Evolutionary conservation across 257 asterid species (phyloP).

Genomic region (Rauvolfia tetraphylla): DNA sequence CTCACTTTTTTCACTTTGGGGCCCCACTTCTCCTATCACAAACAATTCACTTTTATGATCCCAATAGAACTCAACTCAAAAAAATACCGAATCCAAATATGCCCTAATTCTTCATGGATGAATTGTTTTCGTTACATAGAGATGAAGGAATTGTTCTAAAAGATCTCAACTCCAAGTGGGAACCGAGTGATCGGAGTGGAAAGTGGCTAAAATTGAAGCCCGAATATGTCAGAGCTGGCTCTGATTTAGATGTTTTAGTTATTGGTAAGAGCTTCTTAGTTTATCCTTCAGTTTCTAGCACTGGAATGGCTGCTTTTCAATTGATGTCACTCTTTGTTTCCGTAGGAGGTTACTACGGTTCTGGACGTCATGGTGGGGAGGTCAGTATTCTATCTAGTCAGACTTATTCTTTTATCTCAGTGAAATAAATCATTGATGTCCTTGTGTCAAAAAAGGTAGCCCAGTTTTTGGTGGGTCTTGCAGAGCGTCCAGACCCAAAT

Average conservation of each 20-base stretch:
- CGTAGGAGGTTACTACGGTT: conserved; percentile 97
- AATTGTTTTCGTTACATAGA: conserved; percentile 36
- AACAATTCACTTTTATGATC: too few species aligned
- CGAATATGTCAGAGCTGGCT: conserved; percentile 83
- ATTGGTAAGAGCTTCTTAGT: conserved; percentile 53
- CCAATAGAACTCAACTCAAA: too few species aligned
- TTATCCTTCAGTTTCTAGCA: conserved; percentile 14
- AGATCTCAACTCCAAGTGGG: conserved; percentile 96
- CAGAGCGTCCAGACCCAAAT: conserved; percentile 73
- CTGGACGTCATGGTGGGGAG: conserved; percentile 99
- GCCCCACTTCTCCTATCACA: too few species aligned
- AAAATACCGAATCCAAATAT: too few species aligned
- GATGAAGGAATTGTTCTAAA: conserved; percentile 92
- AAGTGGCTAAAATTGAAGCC: conserved; percentile 98
- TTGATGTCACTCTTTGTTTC: conserved; percentile 13
- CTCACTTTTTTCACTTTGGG: too few species aligned
- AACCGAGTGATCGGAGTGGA: conserved; percentile 95
- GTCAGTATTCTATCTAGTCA: conserved; percentile 35
- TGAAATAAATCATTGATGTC: conserved; percentile 12
- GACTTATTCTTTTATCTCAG: conserved; percentile 19
- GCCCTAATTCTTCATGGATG: conserved; percentile 20
- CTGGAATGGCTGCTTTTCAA: conserved; percentile 17
- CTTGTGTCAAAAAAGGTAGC: conserved; percentile 56
- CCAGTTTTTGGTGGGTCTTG: conserved; percentile 89
- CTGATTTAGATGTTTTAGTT: conserved; percentile 88